Conservation (phyloP, 192 early-diverging fungal genomes). For the Linnemannia hyalina region DNA sequence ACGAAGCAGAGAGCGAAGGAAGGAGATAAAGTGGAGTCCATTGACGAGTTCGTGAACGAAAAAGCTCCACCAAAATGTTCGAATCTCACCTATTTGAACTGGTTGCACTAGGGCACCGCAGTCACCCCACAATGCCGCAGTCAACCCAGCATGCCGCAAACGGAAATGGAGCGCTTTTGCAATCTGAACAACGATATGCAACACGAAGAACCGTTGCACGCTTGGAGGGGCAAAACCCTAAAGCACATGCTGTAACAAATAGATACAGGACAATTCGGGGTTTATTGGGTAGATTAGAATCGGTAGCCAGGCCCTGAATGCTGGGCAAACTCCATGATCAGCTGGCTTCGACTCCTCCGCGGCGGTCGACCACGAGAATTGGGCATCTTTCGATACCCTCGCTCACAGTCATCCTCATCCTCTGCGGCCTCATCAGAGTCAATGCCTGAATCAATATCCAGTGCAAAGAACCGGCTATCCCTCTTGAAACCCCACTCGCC, state of each 20-base stretch:
- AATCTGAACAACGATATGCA: too few species aligned
- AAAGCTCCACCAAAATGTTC: too few species aligned
- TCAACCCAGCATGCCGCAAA: too few species aligned
- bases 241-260: too few species aligned
- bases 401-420: slow-evolving; percentile 32
- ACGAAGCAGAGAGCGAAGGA: too few species aligned
- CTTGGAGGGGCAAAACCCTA: too few species aligned
- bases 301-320: slow-evolving; percentile 20
- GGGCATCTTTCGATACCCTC: slow-evolving; percentile 36
- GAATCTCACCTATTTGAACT: too few species aligned
- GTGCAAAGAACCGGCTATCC: background rate
- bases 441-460: background rate
- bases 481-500: background rate
- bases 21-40: too few species aligned
- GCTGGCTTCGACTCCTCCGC: background rate
- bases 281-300: background rate
- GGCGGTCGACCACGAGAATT: slow-evolving; percentile 33
- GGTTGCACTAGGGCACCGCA: too few species aligned
- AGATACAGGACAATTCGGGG: background rate
- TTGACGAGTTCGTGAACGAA: background rate
- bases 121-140: too few species aligned
- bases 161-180: too few species aligned
- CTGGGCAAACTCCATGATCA: slow-evolving; percentile 27
- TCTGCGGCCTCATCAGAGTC: background rate
- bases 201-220: too few species aligned